These are phyloP conservation scores for Perkinsus marinus DNA, from an alignment of 169 alveolate species.

Conservation along the genomic window DNA sequence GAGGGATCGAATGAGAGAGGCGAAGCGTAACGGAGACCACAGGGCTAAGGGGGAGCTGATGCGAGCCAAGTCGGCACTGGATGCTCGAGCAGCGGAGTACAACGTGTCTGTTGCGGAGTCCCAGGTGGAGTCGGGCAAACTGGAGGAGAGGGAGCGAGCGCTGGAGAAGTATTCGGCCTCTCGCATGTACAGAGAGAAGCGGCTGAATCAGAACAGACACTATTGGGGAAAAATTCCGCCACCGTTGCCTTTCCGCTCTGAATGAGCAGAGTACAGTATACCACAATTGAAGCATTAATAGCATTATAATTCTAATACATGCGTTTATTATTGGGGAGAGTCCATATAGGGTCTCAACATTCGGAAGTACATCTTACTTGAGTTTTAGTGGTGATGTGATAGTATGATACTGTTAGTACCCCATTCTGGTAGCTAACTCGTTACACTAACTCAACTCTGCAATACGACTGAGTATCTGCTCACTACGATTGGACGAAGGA, in stretches of 20 bases:
- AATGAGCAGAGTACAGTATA: background rate
- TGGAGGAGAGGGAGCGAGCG: background rate
- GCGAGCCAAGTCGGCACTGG: background rate
- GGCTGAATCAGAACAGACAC: background rate
- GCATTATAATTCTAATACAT: background rate
- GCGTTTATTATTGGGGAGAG: background rate
- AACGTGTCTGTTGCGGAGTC: background rate
- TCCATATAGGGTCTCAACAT: background rate
- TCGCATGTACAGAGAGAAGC: background rate
- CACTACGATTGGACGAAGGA: too few relatives aligned
- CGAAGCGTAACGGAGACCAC: background rate
- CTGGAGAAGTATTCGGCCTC: background rate
- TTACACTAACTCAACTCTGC: too few relatives aligned
- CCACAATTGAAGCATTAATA: background rate
- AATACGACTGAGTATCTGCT: too few relatives aligned
- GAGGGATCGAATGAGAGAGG: background rate
- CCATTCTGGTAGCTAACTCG: too few relatives aligned
- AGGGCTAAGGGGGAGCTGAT: background rate
- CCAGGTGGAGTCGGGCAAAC: background rate
- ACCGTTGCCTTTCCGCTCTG: background rate
- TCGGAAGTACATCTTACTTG: too few relatives aligned
- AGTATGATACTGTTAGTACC: too few relatives aligned
- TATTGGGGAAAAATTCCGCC: background rate
- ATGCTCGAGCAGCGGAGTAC: background rate
- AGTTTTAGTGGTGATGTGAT: too few relatives aligned